Conservation (phyloP, 1,284 basidiomycete species). For the Malassezia nana region DNA sequence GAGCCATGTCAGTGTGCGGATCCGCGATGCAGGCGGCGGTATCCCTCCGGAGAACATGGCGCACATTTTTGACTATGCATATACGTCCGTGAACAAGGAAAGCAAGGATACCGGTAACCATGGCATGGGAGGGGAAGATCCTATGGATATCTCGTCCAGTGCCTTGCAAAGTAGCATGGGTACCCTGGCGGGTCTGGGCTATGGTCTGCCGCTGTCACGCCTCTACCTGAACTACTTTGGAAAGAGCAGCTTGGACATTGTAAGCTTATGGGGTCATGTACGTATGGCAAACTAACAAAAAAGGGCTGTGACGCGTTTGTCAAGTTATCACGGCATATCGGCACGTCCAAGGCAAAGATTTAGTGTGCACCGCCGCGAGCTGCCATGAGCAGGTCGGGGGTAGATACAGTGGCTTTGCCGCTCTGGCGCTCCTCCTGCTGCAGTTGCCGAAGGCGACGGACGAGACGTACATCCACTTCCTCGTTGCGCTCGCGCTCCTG, state of each 20-base stretch:
- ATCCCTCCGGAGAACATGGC: constrained; percentile 64
- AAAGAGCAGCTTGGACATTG: constrained; percentile 17
- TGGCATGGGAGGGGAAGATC: constrained; percentile 62
- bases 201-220: constrained; percentile 64
- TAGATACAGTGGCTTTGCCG: not conserved
- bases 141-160: constrained; percentile 53
- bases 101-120: constrained; percentile 59
- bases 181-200: constrained; percentile 67
- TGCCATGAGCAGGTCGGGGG: not conserved
- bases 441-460: constrained; percentile 30
- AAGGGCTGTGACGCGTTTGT: constrained; percentile 41
- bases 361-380: constrained; percentile 9
- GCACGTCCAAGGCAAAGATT: constrained; percentile 14
- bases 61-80: constrained; percentile 77
- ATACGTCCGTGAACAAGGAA: constrained; percentile 69
- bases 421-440: constrained; percentile 30
- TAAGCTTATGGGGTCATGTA: constrained; percentile 22
- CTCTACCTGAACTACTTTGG: constrained; percentile 57
- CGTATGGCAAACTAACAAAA: constrained; percentile 5
- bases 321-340: constrained; percentile 30
- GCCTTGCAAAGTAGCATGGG: constrained; percentile 65
- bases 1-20: constrained; percentile 62
- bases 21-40: constrained; percentile 77
- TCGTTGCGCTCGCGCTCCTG: constrained; percentile 45
- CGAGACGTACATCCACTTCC: constrained; percentile 40